Conservation (phyloP, 176 grass and related monocot species). For the Phoenix roebelenii region DNA sequence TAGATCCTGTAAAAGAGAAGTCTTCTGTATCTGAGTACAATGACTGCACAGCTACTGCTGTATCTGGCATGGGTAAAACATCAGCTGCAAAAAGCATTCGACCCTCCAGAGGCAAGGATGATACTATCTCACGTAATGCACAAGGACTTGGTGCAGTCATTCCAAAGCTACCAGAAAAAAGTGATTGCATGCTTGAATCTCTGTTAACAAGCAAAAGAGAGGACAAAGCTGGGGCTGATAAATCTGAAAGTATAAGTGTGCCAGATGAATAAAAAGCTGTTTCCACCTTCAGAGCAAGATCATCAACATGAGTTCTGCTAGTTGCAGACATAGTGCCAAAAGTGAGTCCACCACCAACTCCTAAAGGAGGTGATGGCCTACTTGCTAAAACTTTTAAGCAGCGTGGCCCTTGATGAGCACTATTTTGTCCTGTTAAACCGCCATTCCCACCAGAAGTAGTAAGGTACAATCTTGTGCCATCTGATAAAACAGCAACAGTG, state of each 20-base stretch:
- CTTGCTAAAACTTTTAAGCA: slow-evolving; percentile 90
- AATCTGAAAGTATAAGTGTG: slow-evolving; percentile 82
- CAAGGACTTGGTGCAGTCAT: slow-evolving; percentile 52
- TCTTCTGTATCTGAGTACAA: slow-evolving; percentile 68
- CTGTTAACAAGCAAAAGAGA: slow-evolving; percentile 81
- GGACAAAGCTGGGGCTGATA: slow-evolving; percentile 59
- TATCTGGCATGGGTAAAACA: slow-evolving; percentile 55
- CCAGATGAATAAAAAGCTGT: slow-evolving; percentile 84
- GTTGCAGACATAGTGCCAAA: slow-evolving; percentile 54
- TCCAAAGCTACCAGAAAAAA: slow-evolving; percentile 56
- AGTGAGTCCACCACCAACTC: slow-evolving; percentile 51
- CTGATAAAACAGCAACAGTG: slow-evolving; percentile 81
- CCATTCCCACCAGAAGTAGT: slow-evolving; percentile 57
- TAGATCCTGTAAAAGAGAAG: slow-evolving; percentile 34
- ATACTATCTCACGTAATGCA: slow-evolving; percentile 71
- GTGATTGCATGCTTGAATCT: slow-evolving; percentile 74
- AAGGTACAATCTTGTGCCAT: slow-evolving; percentile 86
- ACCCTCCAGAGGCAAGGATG: slow-evolving; percentile 70
- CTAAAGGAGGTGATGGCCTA: slow-evolving; percentile 84
- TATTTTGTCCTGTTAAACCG: slow-evolving; percentile 19
- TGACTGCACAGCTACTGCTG: slow-evolving; percentile 59
- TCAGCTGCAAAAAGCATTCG: slow-evolving; percentile 93
- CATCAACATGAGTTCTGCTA: slow-evolving; percentile 68
- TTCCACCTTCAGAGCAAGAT: slow-evolving; percentile 87
- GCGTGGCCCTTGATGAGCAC: slow-evolving; percentile 55